Evolutionary conservation across 805 yeast genomes (phyloP).

Genomic region (Pichia thaimueangensis): DNA sequence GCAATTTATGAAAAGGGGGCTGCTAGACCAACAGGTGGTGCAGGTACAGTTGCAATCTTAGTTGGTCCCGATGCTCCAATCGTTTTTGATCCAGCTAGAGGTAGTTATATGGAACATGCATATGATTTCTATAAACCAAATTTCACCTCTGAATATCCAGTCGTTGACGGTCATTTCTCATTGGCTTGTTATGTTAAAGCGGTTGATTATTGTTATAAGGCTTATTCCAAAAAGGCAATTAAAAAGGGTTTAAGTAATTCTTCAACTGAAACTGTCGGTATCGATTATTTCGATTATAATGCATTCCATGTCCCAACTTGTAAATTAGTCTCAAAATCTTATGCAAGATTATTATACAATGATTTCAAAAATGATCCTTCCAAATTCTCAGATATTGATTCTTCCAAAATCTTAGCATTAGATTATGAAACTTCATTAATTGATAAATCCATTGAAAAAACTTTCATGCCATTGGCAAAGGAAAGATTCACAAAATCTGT

Average conservation of each 20-base stretch:
- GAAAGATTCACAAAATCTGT: conserved; percentile 61
- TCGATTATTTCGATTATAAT: conserved; percentile 78
- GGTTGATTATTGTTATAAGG: conserved; percentile 75
- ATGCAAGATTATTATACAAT: conserved; percentile 84
- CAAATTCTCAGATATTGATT: conserved; percentile 51
- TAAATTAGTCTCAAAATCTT: conserved; percentile 88
- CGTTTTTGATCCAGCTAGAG: conserved; percentile 83
- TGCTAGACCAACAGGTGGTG: conserved; percentile 99
- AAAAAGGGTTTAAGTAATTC: conserved; percentile 40
- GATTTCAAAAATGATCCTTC: conserved; percentile 73
- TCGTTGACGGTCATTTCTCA: conserved; percentile 96
- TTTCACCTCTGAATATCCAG: conserved; percentile 92
- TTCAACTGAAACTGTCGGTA: conserved; percentile 53
- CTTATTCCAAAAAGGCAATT: conserved; percentile 72
- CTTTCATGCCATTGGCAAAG: conserved; percentile 74
- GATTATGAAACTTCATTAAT: conserved; percentile 72
- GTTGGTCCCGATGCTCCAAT: conserved; percentile 98
- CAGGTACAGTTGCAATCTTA: conserved; percentile 89
- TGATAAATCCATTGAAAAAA: conserved; percentile 79
- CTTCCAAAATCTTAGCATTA: conserved; percentile 39
- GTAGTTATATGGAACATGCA: conserved; percentile 92
- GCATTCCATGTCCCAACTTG: conserved; percentile 98
- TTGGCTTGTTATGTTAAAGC: conserved; percentile 92
- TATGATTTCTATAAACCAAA: conserved; percentile 98
- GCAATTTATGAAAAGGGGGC: conserved; percentile 96